Base-by-base conservation (phyloP, 495 filamentous ascomycete species). In the Penicillium flavigenum region DNA sequence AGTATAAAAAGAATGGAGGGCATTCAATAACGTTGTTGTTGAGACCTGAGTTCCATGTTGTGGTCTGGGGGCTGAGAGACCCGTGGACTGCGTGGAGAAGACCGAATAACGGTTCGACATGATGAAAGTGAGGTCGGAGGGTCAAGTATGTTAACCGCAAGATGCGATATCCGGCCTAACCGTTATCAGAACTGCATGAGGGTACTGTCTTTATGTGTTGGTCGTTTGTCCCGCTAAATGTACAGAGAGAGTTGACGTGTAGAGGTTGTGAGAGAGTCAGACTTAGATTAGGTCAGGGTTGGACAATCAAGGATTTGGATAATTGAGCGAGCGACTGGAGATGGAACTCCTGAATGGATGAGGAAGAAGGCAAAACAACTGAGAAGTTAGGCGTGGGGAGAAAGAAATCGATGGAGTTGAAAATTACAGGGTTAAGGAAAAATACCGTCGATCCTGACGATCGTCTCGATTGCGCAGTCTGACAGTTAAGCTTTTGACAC, bases 1-100 rank as follows among this genome's bases (percentile, higher is more conserved):
- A n/a, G 87, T 83, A 71, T 96, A 97, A 63, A 86, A 86, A 51
- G 88, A 93, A 72, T 98, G 92, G 24, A 97, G 81, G 54, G 91
- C 85, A 72, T 96, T 96, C 49, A 98, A 83, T 26, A 98, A 81
- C 1, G 90, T 93, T 8, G 91, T 93, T 4, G 95, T 96, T 9
- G 94, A 96, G 24, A 98, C 85, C 64, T 96, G 92, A 27, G 83
- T 73, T 4, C 88, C 80, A 58, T 89, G 87, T 63, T 88, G 86
- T 20, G 75, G 75, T 63, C 88, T 84, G 42, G 77, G 80, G 53
- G 71, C 71, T n/a, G 66, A 46, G 51, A 82, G 63, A 7, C 80
- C 78, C 24, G 84, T 82, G 47, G 90, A 92, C 61, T 83, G 79
- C 65, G 81, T 87, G 51, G 93, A 97, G 71, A 89, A 95, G 72